phyloP scores from a whole-genome alignment of 2,329 filamentous ascomycete genomes.

The Nemania serpens region DNA sequence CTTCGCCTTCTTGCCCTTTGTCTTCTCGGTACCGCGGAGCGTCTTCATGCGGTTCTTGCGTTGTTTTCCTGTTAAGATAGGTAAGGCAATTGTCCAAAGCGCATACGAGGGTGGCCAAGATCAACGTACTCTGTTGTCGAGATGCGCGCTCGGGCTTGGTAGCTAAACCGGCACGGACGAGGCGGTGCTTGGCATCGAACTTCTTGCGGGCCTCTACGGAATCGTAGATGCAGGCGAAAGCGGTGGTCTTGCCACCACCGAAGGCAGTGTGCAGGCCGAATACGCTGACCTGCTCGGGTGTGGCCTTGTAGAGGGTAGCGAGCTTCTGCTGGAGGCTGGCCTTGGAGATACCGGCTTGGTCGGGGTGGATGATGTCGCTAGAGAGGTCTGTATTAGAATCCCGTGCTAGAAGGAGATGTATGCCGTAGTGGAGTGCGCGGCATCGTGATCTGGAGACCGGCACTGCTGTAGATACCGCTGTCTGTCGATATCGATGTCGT shows the following conservation, averaged over 20 bases:
- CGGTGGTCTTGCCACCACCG: slow-evolving; percentile 99
- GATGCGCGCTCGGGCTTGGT: slow-evolving; percentile 95
- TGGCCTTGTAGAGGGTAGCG: slow-evolving; percentile 94
- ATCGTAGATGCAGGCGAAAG: slow-evolving; percentile 95
- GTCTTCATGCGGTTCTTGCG: slow-evolving; percentile 99
- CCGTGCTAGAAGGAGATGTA: background rate
- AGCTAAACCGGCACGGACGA: slow-evolving; percentile 90
- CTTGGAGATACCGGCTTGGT: slow-evolving; percentile 98
- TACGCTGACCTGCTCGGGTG: slow-evolving; percentile 96
- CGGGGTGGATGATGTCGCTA: slow-evolving; percentile 99
- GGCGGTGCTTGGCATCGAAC: slow-evolving; percentile 98
- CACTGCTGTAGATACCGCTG: background rate
- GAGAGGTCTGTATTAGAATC: slow-evolving; percentile 20
- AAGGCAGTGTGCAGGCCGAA: slow-evolving; percentile 99
- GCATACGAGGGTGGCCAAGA: background rate
- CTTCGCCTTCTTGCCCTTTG: slow-evolving; percentile 93
- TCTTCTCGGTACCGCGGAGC: slow-evolving; percentile 96
- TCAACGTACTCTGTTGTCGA: slow-evolving; percentile 95
- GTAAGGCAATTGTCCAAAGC: slow-evolving; percentile 18
- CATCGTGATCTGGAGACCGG: background rate
- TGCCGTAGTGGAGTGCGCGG: background rate
- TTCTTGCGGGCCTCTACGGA: slow-evolving; percentile 98
- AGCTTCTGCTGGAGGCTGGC: slow-evolving; percentile 97
- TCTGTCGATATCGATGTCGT: background rate
- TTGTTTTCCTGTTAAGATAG: slow-evolving; percentile 78